Percentiles rank a stretch among this genome's conserved stretches.
Conservation (phyloP, 352 stramenopile species). For the Plasmopara viticola region DNA sequence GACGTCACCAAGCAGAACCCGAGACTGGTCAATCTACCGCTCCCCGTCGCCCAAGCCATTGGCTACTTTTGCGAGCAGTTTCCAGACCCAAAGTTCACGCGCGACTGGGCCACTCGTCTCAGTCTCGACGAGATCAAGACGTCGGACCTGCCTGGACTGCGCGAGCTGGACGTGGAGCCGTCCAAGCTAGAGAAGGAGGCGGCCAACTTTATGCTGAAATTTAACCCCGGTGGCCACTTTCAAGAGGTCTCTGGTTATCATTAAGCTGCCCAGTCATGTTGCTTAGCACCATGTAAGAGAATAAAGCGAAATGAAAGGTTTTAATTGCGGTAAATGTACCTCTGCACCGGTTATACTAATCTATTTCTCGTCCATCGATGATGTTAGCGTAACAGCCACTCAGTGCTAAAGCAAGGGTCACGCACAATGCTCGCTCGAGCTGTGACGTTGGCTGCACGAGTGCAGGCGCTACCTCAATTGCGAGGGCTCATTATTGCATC, state of each 20-base stretch:
- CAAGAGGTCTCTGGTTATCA: conserved; percentile 85
- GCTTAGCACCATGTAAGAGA: too few relatives aligned
- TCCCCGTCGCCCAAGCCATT: conserved; percentile 67
- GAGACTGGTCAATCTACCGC: conserved; percentile 75
- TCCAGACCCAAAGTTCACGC: conserved; percentile 78
- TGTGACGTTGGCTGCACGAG: too few relatives aligned
- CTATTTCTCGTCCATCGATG: too few relatives aligned
- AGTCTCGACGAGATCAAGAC: conserved; percentile 82
- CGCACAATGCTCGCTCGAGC: too few relatives aligned
- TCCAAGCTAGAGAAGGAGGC: conserved; percentile 93
- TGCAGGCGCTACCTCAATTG: too few relatives aligned
- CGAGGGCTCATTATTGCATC: background rate
- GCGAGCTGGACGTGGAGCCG: conserved; percentile 82
- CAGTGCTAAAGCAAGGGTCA: too few relatives aligned
- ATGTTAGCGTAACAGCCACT: too few relatives aligned
- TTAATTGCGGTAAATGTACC: too few relatives aligned
- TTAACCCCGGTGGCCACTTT: conserved; percentile 93
- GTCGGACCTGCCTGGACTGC: conserved; percentile 63
- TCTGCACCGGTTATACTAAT: too few relatives aligned
- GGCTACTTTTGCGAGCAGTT: conserved; percentile 79
- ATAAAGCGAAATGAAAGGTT: too few relatives aligned
- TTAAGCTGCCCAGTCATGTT: conserved; percentile 23
- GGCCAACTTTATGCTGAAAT: conserved; percentile 94
- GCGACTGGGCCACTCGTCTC: conserved; percentile 70
- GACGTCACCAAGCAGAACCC: conserved; percentile 82